Conservation (phyloP, 371 early-diverging fungal genomes). For the Haplosporangium sp. region DNA sequence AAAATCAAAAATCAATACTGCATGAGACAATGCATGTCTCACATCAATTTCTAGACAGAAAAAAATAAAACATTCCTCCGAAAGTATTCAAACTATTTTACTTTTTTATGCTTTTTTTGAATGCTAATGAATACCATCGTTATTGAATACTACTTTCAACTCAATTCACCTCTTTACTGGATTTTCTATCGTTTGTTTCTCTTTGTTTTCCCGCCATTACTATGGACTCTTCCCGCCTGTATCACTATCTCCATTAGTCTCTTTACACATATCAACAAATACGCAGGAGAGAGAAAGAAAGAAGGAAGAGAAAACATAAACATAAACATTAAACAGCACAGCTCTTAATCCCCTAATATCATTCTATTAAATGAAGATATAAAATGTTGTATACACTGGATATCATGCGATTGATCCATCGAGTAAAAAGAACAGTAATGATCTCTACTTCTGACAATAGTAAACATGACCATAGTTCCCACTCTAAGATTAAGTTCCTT, state of each 20-base stretch:
- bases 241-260: not conserved
- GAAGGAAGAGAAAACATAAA: not conserved
- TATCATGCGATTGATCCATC: too few species aligned
- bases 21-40: not conserved
- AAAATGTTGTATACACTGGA: too few species aligned
- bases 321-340: not conserved
- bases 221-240: not conserved
- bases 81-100: not conserved
- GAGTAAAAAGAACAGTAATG: too few species aligned
- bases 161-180: not conserved
- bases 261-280: not conserved
- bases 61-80: too few species aligned
- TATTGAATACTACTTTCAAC: too few species aligned
- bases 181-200: not conserved
- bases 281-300: constrained; percentile 2
- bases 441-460: too few species aligned
- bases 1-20: not conserved
- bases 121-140: not conserved
- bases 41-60: not conserved
- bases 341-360: not conserved
- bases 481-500: too few species aligned
- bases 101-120: not conserved
- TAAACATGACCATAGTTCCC: too few species aligned
- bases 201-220: not conserved
- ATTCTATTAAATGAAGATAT: too few species aligned